Evolutionary conservation across 2,329 filamentous ascomycete species (phyloP).

Genomic region (Achaetomium macrosporum): DNA sequence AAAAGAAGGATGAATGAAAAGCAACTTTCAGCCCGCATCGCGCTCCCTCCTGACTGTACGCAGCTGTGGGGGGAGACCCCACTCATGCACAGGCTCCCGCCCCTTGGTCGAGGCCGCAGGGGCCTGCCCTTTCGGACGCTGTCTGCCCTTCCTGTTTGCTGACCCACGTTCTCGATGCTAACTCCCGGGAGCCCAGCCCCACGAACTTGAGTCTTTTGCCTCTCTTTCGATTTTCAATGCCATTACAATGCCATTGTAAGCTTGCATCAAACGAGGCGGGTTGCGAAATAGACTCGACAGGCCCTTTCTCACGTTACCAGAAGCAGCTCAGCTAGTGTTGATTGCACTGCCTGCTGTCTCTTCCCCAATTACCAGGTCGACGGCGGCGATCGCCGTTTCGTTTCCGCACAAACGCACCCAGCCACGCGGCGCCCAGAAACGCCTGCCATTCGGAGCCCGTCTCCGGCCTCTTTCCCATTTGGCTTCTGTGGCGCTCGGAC

Average conservation of each 20-base stretch:
- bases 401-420: constrained; percentile 13
- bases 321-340: not conserved
- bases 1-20: too few species aligned
- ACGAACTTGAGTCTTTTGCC: not conserved
- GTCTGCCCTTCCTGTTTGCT: not conserved
- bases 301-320: not conserved
- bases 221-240: not conserved
- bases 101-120: not conserved
- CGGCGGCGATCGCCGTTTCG: constrained; percentile 16
- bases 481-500: not conserved
- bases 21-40: too few species aligned
- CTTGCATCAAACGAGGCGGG: not conserved
- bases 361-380: not conserved
- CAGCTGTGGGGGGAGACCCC: too few species aligned
- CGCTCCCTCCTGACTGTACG: too few species aligned
- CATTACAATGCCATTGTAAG: not conserved
- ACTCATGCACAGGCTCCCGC: too few species aligned
- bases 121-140: constrained; percentile 2
- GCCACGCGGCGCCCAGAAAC: constrained; percentile 11
- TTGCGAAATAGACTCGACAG: not conserved
- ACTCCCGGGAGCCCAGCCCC: not conserved
- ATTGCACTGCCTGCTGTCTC: not conserved
- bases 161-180: not conserved
- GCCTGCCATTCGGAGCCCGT: constrained; percentile 4
- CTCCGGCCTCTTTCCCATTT: constrained; percentile 11